Conservation (phyloP, 2,329 filamentous ascomycete genomes). For the Apiospora phragmitis region DNA sequence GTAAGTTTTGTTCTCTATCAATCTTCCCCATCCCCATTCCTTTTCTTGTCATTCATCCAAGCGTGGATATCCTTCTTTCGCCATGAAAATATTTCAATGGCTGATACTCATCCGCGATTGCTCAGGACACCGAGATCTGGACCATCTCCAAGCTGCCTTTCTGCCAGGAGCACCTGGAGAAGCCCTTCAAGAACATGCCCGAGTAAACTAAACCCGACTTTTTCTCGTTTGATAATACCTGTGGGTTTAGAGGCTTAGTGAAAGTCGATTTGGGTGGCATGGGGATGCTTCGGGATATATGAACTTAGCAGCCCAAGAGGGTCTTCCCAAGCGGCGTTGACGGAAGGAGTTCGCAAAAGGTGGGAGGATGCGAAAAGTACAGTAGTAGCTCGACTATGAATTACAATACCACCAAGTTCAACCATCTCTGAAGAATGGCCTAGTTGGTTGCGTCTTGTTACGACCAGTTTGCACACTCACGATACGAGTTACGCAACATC, state of each 20-base stretch:
- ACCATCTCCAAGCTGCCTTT: constrained; percentile 68
- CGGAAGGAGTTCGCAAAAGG: neutral
- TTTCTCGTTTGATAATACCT: neutral
- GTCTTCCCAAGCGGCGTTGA: neutral
- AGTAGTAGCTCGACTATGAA: neutral
- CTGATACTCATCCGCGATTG: neutral
- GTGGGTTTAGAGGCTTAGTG: neutral
- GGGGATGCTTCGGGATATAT: neutral
- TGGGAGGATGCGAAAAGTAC: neutral
- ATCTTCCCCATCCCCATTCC: neutral
- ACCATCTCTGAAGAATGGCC: neutral
- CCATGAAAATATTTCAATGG: neutral
- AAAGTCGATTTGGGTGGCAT: neutral
- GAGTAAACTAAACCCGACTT: constrained; percentile 37
- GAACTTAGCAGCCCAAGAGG: neutral
- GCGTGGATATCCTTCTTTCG: neutral
- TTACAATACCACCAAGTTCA: neutral
- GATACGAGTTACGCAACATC: neutral
- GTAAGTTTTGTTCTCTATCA: constrained; percentile 35
- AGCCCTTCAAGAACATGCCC: constrained; percentile 66
- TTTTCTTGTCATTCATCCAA: neutral
- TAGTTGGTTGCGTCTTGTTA: neutral
- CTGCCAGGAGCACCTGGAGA: constrained; percentile 64
- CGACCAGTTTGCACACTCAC: neutral
- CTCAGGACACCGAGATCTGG: constrained; percentile 68